phyloP scores from a whole-genome alignment of 192 early-diverging fungal genomes.

The Backusella sp. region DNA sequence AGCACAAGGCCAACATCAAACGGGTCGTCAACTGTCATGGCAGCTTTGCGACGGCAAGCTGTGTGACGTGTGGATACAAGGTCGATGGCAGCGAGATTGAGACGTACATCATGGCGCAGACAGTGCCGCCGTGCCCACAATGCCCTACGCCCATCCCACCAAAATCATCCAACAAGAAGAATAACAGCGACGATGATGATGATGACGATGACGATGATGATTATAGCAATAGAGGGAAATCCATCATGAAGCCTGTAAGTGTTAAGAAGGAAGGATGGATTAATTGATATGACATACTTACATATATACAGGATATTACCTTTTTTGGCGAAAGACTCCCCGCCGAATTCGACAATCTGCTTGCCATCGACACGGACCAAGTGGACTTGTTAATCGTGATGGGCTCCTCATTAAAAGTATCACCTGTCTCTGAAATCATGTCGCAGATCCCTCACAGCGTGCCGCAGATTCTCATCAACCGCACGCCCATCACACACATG shows the following conservation, averaged over 20 bases:
- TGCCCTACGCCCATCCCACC: constrained; percentile 44
- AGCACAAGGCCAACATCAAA: constrained; percentile 82
- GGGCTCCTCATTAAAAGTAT: constrained; percentile 93
- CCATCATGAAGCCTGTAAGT: constrained; percentile 82
- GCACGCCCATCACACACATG: constrained; percentile 81
- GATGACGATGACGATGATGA: constrained; percentile 60
- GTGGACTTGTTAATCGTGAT: constrained; percentile 94
- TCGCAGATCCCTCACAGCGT: constrained; percentile 75
- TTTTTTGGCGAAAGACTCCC: constrained; percentile 97
- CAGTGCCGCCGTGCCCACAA: constrained; percentile 72
- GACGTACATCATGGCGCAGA: constrained; percentile 71
- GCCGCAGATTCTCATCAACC: constrained; percentile 92
- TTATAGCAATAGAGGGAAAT: constrained; percentile 20
- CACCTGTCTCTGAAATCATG: constrained; percentile 92
- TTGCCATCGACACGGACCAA: constrained; percentile 69
- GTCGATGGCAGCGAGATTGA: constrained; percentile 79
- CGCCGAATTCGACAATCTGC: constrained; percentile 69
- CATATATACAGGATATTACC: constrained; percentile 66
- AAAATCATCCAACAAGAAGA: constrained; percentile 13
- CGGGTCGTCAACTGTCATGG: constrained; percentile 91
- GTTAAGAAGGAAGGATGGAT: too few species aligned
- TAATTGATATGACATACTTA: not conserved
- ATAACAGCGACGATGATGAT: constrained; percentile 50
- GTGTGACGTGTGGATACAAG: constrained; percentile 79
- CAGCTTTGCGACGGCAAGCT: constrained; percentile 90